These are phyloP conservation scores for Trametes polyzona DNA, from an alignment of 1,284 basidiomycete genomes.

Conservation along the genomic window DNA sequence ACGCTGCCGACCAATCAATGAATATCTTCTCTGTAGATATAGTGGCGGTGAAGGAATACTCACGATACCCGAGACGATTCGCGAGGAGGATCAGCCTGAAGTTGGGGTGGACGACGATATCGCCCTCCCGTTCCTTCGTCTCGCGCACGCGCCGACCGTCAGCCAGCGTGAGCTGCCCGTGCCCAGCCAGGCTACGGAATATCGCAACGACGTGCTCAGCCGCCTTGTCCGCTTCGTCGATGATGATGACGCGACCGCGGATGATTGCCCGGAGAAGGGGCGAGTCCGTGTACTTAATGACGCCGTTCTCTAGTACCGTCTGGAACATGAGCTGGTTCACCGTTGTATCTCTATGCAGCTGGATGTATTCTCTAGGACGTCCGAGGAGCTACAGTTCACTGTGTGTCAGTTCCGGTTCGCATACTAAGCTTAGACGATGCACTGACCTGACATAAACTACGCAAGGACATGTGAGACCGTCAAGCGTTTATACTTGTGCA, in stretches of 20 bases:
- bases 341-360: slow-evolving; percentile 70
- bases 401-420: not conserved
- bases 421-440: not conserved
- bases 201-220: slow-evolving; percentile 72
- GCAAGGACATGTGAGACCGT: not conserved
- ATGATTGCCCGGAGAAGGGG: slow-evolving; percentile 65
- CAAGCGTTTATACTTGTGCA: no score
- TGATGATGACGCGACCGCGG: slow-evolving; percentile 61
- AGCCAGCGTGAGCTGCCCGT: slow-evolving; percentile 61
- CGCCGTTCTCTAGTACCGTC: slow-evolving; percentile 57
- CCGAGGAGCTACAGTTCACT: slow-evolving; percentile 48
- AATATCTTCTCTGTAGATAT: not conserved
- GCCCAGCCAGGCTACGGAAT: slow-evolving; percentile 66
- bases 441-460: slow-evolving; percentile 56
- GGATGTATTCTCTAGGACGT: slow-evolving; percentile 69
- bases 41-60: slow-evolving; percentile 37
- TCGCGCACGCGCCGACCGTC: slow-evolving; percentile 63
- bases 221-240: slow-evolving; percentile 74
- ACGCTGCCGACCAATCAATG: slow-evolving; percentile 44
- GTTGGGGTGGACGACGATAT: slow-evolving; percentile 63
- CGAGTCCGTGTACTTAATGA: slow-evolving; percentile 63
- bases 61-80: slow-evolving; percentile 75
- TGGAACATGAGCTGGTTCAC: slow-evolving; percentile 73
- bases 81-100: slow-evolving; percentile 67
- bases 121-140: slow-evolving; percentile 48